Percentiles rank a stretch among this genome's conserved stretches.
Conservation (phyloP, 306 rosid genomes). For the Delonix regia region DNA sequence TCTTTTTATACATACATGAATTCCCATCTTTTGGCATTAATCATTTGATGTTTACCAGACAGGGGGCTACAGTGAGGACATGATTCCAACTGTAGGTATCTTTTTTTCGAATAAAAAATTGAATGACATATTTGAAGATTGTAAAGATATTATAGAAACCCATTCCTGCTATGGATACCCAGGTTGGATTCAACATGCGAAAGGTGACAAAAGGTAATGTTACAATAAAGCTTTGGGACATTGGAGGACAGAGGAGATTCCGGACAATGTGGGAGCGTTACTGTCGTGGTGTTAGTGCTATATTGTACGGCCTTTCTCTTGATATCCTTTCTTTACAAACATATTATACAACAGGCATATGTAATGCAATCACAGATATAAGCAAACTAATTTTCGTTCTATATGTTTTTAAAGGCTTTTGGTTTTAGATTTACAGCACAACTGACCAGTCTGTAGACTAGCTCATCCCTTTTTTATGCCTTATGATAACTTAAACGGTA, state of each 20-base stretch:
- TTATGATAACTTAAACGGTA: background rate
- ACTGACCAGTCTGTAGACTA: constrained; percentile 6
- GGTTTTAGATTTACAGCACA: constrained; percentile 2
- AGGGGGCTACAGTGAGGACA: constrained; percentile 91
- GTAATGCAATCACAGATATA: background rate
- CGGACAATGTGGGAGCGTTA: constrained; percentile 98
- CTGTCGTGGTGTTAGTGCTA: constrained; percentile 92
- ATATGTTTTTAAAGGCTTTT: background rate
- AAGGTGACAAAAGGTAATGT: constrained; percentile 94
- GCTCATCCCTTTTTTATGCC: constrained; percentile 2
- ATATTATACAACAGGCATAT: background rate
- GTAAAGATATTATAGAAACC: background rate
- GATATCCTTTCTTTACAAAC: constrained; percentile 13
- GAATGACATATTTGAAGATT: background rate
- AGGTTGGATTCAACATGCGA: constrained; percentile 95
- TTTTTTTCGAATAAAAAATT: constrained; percentile 23
- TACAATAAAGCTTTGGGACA: constrained; percentile 95
- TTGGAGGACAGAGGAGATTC: constrained; percentile 95
- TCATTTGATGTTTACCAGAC: constrained; percentile 61
- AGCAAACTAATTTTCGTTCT: background rate
- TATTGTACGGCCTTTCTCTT: constrained; percentile 65
- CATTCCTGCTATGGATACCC: constrained; percentile 27
- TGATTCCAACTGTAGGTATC: constrained; percentile 93
- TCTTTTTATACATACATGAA: background rate
- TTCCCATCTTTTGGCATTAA: constrained; percentile 35